phyloP scores from a whole-genome alignment of 768 basidiomycete species.

The Mycena kentingensis region DNA sequence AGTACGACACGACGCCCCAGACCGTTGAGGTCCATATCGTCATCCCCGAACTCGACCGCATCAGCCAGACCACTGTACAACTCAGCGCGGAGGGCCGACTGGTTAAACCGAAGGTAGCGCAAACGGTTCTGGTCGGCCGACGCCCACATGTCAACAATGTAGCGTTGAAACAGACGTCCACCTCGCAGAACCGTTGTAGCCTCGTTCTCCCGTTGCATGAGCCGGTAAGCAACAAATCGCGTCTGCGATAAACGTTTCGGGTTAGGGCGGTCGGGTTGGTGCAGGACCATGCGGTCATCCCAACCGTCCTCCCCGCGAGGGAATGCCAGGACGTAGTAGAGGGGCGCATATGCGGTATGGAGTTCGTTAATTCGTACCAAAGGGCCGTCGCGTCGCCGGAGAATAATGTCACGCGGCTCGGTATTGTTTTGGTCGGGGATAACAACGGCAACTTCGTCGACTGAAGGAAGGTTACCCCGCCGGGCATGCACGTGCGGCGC shows the following conservation, averaged over 20 bases:
- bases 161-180: constrained; percentile 41
- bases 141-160: constrained; percentile 42
- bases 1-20: constrained; percentile 31
- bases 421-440: not conserved
- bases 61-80: constrained; percentile 36
- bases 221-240: not conserved
- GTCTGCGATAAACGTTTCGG: not conserved
- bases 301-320: not conserved
- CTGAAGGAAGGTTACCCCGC: constrained; percentile 38
- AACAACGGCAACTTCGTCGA: not conserved
- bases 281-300: not conserved
- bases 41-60: constrained; percentile 15
- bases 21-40: constrained; percentile 24
- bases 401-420: constrained; percentile 12
- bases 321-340: not conserved
- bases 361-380: constrained; percentile 30
- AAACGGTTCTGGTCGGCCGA: constrained; percentile 36
- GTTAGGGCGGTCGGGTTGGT: not conserved
- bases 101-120: constrained; percentile 31
- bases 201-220: not conserved
- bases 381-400: constrained; percentile 18
- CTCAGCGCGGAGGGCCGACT: constrained; percentile 32
- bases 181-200: constrained; percentile 33
- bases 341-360: not conserved
- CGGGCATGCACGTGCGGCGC: constrained; percentile 27